Conservation (phyloP, 2,329 filamentous ascomycete species). For the Stachybotrys elegans region DNA sequence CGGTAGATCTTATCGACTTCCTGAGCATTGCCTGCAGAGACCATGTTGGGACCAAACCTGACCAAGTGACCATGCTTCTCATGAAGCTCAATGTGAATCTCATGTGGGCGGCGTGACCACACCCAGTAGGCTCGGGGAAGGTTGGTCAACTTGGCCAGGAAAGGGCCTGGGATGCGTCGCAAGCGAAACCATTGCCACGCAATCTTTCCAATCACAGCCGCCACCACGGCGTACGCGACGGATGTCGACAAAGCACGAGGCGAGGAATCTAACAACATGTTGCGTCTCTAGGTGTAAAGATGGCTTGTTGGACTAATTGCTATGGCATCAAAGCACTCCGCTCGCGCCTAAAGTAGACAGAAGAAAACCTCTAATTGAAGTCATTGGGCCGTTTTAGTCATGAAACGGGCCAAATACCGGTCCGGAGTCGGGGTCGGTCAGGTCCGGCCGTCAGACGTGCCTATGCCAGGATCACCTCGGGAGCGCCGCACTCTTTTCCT, state of each 20-base stretch:
- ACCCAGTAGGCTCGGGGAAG: slow-evolving; percentile 1
- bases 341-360: too few species aligned
- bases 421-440: too few species aligned
- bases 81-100: slow-evolving; percentile 3
- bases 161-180: background rate
- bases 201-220: background rate
- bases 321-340: too few species aligned
- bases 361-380: too few species aligned
- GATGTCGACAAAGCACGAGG: background rate
- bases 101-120: background rate
- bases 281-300: too few species aligned
- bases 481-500: too few species aligned
- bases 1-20: slow-evolving; percentile 4
- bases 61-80: slow-evolving; percentile 2
- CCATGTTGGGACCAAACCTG: slow-evolving; percentile 2
- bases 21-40: background rate
- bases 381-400: too few species aligned
- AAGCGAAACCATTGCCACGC: background rate
- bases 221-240: background rate
- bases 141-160: slow-evolving; percentile 1
- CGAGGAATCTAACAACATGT: background rate
- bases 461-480: too few species aligned
- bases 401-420: too few species aligned
- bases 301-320: too few species aligned
- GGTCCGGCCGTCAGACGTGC: too few species aligned